Base-by-base conservation (phyloP, 78 protist species). In the Dictyostelium purpureum region DNA sequence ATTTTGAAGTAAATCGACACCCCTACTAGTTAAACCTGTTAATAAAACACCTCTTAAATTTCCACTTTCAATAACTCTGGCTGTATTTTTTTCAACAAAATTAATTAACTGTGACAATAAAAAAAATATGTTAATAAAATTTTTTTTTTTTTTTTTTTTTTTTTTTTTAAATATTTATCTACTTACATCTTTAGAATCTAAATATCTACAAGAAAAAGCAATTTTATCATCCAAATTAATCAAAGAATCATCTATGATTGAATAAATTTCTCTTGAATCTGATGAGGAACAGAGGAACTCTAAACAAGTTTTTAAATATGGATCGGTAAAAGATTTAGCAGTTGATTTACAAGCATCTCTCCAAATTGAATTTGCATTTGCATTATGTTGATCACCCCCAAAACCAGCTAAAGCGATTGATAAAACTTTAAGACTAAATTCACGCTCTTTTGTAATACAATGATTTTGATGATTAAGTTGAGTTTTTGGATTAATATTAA, bases 341-440 rank as follows among this genome's bases (percentile, higher is more conserved):
- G 79, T 87, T 5, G 43, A 63, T 49, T 33, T 79, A 26, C 85
- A 83, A 77, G 90, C 33, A 19, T 94, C 82, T 37, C 38, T 51
- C 96, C 96, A 89, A 43, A 83, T 82, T 0, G 59, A 35, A 37
- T 77, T 78, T 18, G 21, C 5, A 37, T 71, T 70, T 11, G 56
- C 19, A 0, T 56, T 54, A 24, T n/a, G 4, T 6, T n/a, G 19
- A 24, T 56, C 24, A 65, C 79, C 87, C 31, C 76, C 79, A 59
- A 77, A 93, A 28, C 97, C 97, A 7, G 97, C 94, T 16, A 96
- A 40, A 14, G 95, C 96, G 74, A 96, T 77, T 5, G 96, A 83
- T 4, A 90, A 49, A 31, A 94, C 33, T 38, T 75, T 18, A 3
- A 95, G 61, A 12, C 51, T 42, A 35, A 24, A 24, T 26, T 65